Conservation (phyloP, 108 stramenopile genomes). For the Cyclotella atomus region DNA sequence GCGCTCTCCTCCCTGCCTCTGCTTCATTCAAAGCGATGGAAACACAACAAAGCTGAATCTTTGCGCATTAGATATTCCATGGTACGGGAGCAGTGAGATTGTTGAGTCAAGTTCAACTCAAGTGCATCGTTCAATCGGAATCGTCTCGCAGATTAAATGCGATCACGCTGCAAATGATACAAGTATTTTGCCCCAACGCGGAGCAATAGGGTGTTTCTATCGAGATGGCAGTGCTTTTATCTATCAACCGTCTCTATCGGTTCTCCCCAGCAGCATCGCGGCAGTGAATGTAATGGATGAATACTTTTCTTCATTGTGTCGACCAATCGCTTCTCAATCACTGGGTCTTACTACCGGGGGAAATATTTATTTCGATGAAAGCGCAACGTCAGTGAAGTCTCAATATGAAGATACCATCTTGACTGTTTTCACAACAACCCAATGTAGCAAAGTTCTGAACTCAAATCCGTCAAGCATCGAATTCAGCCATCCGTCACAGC, state of each 20-base stretch:
- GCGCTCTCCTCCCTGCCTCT: conserved; percentile 41
- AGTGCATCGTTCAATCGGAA: conserved; percentile 42
- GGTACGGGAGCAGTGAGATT: conserved; percentile 46
- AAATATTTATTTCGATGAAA: conserved; percentile 26
- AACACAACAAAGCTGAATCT: conserved; percentile 29
- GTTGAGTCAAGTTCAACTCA: conserved; percentile 2
- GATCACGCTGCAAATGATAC: conserved; percentile 4
- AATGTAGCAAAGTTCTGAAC: conserved; percentile 48
- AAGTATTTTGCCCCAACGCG: conserved; percentile 11
- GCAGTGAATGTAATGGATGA: conserved; percentile 11
- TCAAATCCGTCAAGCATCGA: not conserved
- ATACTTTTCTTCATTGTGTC: conserved; percentile 46
- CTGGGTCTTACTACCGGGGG: conserved; percentile 73
- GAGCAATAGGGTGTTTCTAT: conserved; percentile 23
- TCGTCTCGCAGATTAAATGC: conserved; percentile 35
- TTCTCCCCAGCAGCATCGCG: not conserved
- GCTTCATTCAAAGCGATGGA: conserved; percentile 25
- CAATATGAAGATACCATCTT: conserved; percentile 59
- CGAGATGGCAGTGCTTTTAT: conserved; percentile 13
- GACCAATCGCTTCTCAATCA: conserved; percentile 42
- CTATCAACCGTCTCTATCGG: conserved; percentile 29
- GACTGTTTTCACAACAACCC: conserved; percentile 58
- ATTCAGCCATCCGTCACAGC: conserved; percentile 59
- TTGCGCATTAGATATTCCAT: conserved; percentile 52
- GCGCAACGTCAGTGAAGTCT: conserved; percentile 30